phyloP scores from a whole-genome alignment of 371 early-diverging fungal species.

The Actinomucor elegans region DNA sequence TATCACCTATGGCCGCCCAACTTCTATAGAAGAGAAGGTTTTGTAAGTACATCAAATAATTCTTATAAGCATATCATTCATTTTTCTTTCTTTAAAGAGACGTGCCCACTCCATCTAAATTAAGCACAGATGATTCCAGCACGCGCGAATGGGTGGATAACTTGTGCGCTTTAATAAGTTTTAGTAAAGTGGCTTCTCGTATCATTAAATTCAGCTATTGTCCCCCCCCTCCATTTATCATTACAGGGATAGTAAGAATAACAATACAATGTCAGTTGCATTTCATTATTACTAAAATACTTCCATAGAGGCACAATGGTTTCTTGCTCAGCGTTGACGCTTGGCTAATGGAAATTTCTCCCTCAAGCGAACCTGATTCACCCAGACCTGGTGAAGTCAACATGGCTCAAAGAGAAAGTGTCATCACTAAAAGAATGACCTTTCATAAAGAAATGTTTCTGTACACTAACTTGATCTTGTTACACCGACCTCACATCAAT shows the following conservation, averaged over 20 bases:
- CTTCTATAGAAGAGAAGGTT: slow-evolving; percentile 46
- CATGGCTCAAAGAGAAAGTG: not conserved
- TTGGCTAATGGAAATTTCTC: slow-evolving; percentile 25
- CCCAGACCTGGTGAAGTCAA: not conserved
- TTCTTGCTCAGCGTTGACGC: slow-evolving; percentile 27
- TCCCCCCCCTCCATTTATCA: slow-evolving; percentile 31
- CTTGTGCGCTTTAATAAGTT: slow-evolving; percentile 26
- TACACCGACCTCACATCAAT: slow-evolving; percentile 45
- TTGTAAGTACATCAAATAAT: slow-evolving; percentile 26
- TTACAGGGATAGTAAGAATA: slow-evolving; percentile 24
- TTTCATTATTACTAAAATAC: not conserved
- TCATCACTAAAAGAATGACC: slow-evolving; percentile 3
- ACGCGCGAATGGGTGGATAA: slow-evolving; percentile 19
- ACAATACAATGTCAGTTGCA: not conserved
- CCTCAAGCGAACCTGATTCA: slow-evolving; percentile 12
- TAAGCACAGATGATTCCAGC: slow-evolving; percentile 17
- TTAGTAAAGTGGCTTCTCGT: slow-evolving; percentile 38
- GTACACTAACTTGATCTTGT: slow-evolving; percentile 33
- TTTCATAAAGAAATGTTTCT: slow-evolving; percentile 20
- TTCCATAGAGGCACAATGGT: slow-evolving; percentile 22
- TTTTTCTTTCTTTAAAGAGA: slow-evolving; percentile 18
- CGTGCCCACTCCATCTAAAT: slow-evolving; percentile 21
- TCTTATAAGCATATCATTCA: not conserved
- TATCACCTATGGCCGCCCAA: slow-evolving; percentile 41
- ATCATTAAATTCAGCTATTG: slow-evolving; percentile 42